Evolutionary conservation across 2,329 filamentous ascomycete genomes (phyloP).

Genomic region (Diaporthe batatas): DNA sequence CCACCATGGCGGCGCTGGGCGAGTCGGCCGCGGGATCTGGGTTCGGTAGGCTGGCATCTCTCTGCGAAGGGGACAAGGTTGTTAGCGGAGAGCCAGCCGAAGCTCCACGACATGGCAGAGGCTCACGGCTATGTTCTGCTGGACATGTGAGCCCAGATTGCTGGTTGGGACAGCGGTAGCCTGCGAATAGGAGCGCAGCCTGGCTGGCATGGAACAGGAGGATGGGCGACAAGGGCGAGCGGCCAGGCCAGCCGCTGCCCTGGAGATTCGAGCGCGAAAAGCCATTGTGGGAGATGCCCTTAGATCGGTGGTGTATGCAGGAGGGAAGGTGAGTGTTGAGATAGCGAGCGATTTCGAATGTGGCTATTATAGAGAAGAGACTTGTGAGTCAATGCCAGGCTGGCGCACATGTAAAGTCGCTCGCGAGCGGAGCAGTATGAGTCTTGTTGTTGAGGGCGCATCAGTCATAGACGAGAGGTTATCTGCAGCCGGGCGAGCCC

Average conservation of each 20-base stretch:
- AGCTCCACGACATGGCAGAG: constrained; percentile 13
- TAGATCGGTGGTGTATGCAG: not conserved
- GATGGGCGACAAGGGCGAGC: constrained; percentile 37
- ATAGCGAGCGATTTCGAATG: not conserved
- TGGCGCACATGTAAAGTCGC: constrained; percentile 1
- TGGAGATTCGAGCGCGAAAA: constrained; percentile 38
- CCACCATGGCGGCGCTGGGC: constrained; percentile 79
- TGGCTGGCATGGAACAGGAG: constrained; percentile 24
- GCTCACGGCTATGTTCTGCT: constrained; percentile 53
- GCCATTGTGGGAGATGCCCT: constrained; percentile 36
- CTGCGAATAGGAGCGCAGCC: constrained; percentile 50
- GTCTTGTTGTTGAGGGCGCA: constrained; percentile 1
- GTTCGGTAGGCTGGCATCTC: constrained; percentile 64
- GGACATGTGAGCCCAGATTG: constrained; percentile 52
- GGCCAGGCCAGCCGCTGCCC: constrained; percentile 38
- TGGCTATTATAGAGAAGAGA: not conserved
- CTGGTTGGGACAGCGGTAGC: constrained; percentile 53
- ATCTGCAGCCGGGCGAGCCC: constrained; percentile 16
- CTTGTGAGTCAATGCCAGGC: not conserved
- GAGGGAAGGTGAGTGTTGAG: not conserved
- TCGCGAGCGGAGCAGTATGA: not conserved
- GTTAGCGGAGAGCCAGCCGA: constrained; percentile 17
- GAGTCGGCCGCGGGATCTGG: constrained; percentile 82
- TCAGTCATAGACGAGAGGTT: constrained; percentile 13
- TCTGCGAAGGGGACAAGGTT: constrained; percentile 41